phyloP scores from a whole-genome alignment of 768 basidiomycete species.

The Amanita pseudoporphyria region DNA sequence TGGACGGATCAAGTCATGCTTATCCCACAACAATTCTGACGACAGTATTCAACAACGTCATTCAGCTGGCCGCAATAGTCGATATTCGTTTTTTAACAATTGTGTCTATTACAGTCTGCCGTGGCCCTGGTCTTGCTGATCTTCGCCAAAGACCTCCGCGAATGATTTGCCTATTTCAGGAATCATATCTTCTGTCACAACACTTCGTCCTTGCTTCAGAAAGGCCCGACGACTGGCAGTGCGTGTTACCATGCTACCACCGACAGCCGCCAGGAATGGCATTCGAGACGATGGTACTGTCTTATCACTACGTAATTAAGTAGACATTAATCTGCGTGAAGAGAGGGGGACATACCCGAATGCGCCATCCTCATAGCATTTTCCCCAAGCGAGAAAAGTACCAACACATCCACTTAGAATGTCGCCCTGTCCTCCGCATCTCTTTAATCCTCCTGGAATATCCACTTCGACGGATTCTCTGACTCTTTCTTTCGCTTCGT shows the following conservation, averaged over 20 bases:
- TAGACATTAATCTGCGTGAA: not conserved
- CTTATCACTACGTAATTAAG: constrained; percentile 33
- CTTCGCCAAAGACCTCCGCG: constrained; percentile 57
- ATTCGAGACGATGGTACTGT: constrained; percentile 51
- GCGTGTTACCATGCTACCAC: constrained; percentile 83
- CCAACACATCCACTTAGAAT: constrained; percentile 84
- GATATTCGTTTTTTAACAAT: too few species aligned
- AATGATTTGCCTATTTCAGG: constrained; percentile 61
- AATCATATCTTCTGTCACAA: constrained; percentile 78
- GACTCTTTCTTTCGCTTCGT: constrained; percentile 41
- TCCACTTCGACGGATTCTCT: constrained; percentile 59
- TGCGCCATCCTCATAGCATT: constrained; percentile 80
- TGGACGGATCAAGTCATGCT: too few species aligned
- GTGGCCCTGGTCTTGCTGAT: constrained; percentile 28
- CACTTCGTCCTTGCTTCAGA: constrained; percentile 60
- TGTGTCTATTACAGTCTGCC: constrained; percentile 10
- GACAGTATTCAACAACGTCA: too few species aligned
- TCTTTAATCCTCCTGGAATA: constrained; percentile 71
- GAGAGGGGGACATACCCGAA: constrained; percentile 50
- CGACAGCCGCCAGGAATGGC: constrained; percentile 78
- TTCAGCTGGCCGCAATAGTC: too few species aligned
- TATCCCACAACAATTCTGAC: too few species aligned
- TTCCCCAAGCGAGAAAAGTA: constrained; percentile 90
- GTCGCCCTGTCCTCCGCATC: constrained; percentile 96
- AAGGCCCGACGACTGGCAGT: constrained; percentile 75